Evolutionary conservation across 306 rosid genomes (phyloP).

Genomic region (Cicer bijugum): DNA sequence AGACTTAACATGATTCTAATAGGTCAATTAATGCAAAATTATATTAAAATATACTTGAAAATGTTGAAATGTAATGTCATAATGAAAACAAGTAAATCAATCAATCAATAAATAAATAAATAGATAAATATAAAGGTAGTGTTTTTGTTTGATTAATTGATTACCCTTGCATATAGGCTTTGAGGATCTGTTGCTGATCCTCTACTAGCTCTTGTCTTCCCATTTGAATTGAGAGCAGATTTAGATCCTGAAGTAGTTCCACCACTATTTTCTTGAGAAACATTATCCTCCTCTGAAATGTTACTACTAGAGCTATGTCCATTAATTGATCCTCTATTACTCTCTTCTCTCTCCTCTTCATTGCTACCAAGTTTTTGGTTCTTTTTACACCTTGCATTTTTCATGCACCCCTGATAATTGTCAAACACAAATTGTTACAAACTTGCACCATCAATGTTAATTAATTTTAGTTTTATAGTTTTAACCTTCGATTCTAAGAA

Average conservation of each 20-base stretch:
- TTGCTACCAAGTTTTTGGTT: conserved; percentile 46
- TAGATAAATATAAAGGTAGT: not conserved
- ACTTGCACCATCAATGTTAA: not conserved
- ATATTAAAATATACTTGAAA: too few relatives aligned
- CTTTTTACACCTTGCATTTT: conserved; percentile 52
- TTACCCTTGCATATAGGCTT: conserved; percentile 95
- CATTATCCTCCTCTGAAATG: conserved; percentile 77
- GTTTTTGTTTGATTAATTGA: not conserved
- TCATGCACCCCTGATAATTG: conserved; percentile 57
- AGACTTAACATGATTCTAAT: too few relatives aligned
- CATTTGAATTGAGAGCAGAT: conserved; percentile 57
- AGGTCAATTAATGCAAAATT: too few relatives aligned
- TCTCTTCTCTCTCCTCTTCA: conserved; percentile 58
- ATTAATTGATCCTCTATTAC: conserved; percentile 43
- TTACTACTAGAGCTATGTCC: conserved; percentile 62
- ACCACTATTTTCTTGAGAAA: conserved; percentile 58
- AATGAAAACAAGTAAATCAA: not conserved
- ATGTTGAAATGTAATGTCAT: not conserved
- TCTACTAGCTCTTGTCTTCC: conserved; percentile 75
- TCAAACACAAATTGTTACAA: conserved; percentile 32
- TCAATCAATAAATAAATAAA: not conserved
- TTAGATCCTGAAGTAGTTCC: conserved; percentile 55
- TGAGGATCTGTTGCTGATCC: conserved; percentile 98
- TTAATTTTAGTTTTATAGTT: too few relatives aligned
- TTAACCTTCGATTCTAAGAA: too few relatives aligned